Evolutionary conservation across 306 rosid genomes (phyloP), one percentile per base, ranked within the genome.

Genomic region (Fagus sylvatica): DNA sequence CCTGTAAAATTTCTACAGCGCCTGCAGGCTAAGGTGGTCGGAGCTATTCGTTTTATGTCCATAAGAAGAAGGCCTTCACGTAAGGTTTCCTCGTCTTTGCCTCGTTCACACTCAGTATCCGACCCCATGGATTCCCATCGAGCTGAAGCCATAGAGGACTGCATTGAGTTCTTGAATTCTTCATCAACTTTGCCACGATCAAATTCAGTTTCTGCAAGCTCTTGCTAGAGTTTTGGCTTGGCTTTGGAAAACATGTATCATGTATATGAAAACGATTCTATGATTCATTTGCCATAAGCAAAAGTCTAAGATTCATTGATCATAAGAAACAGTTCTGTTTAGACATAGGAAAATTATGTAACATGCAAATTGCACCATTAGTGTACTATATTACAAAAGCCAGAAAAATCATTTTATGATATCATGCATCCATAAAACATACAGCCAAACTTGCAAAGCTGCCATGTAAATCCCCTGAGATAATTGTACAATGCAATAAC

Each of bases 111-210:
- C 69, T 88, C 97, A 9, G 79, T 85, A 37, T 86, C 98, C 4
- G 91, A 89, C 30, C 85, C 85, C 69, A 84, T 87, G 16, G 97
- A 94, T 53, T 89, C 97, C 41, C 89, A 94, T 40, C 78, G 96
- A 59, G 97, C 90, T 59, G 92, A 92, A 64, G 98, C 94, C 5
- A 82, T 94, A 6, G 91, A 85, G 85, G 98, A 91, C 75, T 94
- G 98, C 85, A 94, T 91, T 65, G 82, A 89, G 85, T 94, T 94
- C 87, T 85, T 94, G 59, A 93, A 91, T 67, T 93, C 96, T 81
- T 89, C 98, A 68, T 88, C 98, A 57, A 85, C 94, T 67, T 79
- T 93, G 82, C 91, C 89, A 67, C 78, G 90, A 72, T 81, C 87
- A 8, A 89, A 85, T 71, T 91, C 89, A 56, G 86, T 71, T 74